Evolutionary conservation across 1,139 yeast genomes (phyloP).

Genomic region (Kodamaea sp.): DNA sequence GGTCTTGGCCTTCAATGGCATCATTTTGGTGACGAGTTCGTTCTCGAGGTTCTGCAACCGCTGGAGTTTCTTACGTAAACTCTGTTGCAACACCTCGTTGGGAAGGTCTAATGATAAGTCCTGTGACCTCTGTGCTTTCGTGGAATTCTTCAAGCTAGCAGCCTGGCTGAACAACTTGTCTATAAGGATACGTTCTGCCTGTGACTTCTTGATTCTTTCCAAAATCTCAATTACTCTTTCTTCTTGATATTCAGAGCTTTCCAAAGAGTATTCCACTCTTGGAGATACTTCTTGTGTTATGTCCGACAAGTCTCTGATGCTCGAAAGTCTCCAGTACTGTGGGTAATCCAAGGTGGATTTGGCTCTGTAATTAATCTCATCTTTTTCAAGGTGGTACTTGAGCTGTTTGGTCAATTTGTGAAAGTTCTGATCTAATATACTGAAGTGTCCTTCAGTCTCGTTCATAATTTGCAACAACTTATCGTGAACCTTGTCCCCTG

Average conservation of each 20-base stretch:
- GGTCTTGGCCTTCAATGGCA: constrained; percentile 20
- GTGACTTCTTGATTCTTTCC: constrained; percentile 10
- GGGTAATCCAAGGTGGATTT: constrained; percentile 9
- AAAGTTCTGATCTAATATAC: constrained; percentile 13
- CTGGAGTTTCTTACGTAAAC: constrained; percentile 15
- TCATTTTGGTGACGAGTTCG: constrained; percentile 16
- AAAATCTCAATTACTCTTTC: constrained; percentile 5
- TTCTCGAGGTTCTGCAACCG: constrained; percentile 14
- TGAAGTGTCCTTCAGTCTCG: constrained; percentile 10
- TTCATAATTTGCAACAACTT: constrained; percentile 6
- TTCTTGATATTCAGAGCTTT: constrained; percentile 1
- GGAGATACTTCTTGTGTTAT: constrained; percentile 6
- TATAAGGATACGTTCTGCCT: constrained; percentile 12
- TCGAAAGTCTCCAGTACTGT: constrained; percentile 14
- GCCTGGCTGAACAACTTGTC: constrained; percentile 17
- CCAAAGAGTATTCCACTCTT: constrained; percentile 3
- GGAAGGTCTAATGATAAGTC: constrained; percentile 20
- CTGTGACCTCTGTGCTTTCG: constrained; percentile 12
- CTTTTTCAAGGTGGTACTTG: constrained; percentile 6
- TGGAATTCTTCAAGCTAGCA: constrained; percentile 11
- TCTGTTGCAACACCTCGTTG: constrained; percentile 15
- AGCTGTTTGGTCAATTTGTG: constrained; percentile 7
- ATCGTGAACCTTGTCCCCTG: constrained; percentile 5
- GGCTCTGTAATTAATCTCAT: constrained; percentile 5
- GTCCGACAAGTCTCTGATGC: constrained; percentile 8